A percentile compares a stretch with the other conserved stretches of the same genome.
Conservation (phyloP, 371 early-diverging fungal genomes). For the Saksenaea oblongispora region DNA sequence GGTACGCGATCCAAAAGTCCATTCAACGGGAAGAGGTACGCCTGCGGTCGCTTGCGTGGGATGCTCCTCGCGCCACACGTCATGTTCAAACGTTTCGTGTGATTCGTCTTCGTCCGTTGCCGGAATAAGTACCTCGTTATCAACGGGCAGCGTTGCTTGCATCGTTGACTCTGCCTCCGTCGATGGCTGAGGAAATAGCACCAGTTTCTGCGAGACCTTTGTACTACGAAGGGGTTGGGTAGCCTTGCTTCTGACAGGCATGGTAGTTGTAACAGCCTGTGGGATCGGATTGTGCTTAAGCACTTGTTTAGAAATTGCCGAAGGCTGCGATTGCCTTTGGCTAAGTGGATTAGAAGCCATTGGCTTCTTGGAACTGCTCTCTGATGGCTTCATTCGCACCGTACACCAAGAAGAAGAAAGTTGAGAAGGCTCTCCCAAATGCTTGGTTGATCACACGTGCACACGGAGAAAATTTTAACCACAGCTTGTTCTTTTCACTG, state of each 20-base stretch:
- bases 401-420: not conserved
- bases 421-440: not conserved
- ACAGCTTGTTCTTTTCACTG: too few relatives aligned
- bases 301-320: slow-evolving; percentile 43
- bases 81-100: slow-evolving; percentile 4
- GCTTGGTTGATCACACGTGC: too few relatives aligned
- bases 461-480: too few relatives aligned
- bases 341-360: not conserved
- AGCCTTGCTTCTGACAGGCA: slow-evolving; percentile 23
- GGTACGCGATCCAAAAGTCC: slow-evolving; percentile 46
- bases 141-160: slow-evolving; percentile 25
- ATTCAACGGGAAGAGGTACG: slow-evolving; percentile 39
- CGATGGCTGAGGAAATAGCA: slow-evolving; percentile 79
- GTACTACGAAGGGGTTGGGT: slow-evolving; percentile 79
- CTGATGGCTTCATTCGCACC: slow-evolving; percentile 9
- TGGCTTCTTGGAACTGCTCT: slow-evolving; percentile 12
- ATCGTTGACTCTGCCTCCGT: slow-evolving; percentile 28
- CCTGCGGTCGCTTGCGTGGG: slow-evolving; percentile 22
- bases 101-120: slow-evolving; percentile 1
- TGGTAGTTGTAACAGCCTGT: slow-evolving; percentile 21
- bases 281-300: slow-evolving; percentile 38
- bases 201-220: slow-evolving; percentile 89
- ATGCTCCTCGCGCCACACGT: slow-evolving; percentile 22
- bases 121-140: not conserved
- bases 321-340: slow-evolving; percentile 10